Base-by-base conservation (phyloP, 2,329 filamentous ascomycete genomes). In the Diplodia seriata region DNA sequence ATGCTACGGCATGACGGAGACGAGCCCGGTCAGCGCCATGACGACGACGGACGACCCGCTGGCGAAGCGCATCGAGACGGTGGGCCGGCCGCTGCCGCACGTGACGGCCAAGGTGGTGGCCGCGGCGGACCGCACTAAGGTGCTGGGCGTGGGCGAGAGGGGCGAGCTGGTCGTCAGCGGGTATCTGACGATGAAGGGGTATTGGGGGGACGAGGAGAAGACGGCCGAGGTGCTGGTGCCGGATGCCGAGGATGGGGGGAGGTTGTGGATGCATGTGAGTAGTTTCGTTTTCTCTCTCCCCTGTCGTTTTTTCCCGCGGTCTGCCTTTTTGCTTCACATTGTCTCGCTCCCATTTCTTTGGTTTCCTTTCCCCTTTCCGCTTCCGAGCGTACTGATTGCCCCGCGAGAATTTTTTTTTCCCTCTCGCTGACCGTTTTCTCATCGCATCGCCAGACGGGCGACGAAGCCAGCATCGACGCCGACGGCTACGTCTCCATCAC, bases 1-100 rank as follows among this genome's bases (percentile, higher is more conserved):
- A 71, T 97, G 94, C 83, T 98, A 97, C 78, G 94, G 94, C 70
- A 97, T 97, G 93, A 97, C 94, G 1, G 94, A 97, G 80, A 97
- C 94, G 1, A 86, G 85, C 59, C 91, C 91, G 50, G 91, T 92
- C 3, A 79, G 75, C 56, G 87, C 87, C 71, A 97, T 97, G 93
- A 97, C 94, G 0, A 84, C 87, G 0, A 94, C 92, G 0, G 80
- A 86, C 20, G 93, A 97, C 75, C 89, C 92, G 0, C 82, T 92
- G 2, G 85, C 85, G 47, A 91, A 91, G 78, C 85, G 93, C 50
- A 90, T 92, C 63, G 85, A 87, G 49, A 90, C 87, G 3, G 92
- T 98, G 1, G 95, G 95, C 2, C 83, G 85, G n/a, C 83, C 91
- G 0, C 88, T 98, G 80, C 93, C 94, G 9, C 94, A 98, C 76